A percentile compares a stretch with the other conserved stretches of the same genome.
phyloP scores from a whole-genome alignment of 768 basidiomycete genomes.

The Rhizopogon roseolus region DNA sequence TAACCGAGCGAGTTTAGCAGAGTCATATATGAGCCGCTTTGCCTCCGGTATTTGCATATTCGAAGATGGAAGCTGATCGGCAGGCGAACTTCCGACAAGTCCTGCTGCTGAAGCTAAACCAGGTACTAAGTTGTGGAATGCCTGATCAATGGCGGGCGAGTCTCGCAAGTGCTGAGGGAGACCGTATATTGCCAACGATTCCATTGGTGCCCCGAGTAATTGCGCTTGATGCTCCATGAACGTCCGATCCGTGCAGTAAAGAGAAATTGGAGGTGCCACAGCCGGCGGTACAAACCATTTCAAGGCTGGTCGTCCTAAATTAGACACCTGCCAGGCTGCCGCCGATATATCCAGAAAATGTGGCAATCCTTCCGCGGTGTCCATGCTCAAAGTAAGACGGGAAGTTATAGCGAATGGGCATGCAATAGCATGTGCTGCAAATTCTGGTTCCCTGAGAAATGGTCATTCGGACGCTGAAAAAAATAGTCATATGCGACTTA shows the following conservation, averaged over 20 bases:
- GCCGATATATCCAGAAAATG: constrained; percentile 56
- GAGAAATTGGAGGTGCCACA: constrained; percentile 77
- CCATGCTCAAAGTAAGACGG: constrained; percentile 18
- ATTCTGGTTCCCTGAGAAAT: not conserved
- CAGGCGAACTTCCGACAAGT: constrained; percentile 59
- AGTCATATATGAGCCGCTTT: constrained; percentile 92
- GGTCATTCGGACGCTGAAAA: not conserved
- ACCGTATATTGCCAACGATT: constrained; percentile 79
- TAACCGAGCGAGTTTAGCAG: constrained; percentile 89
- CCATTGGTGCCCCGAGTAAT: constrained; percentile 62
- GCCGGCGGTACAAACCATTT: constrained; percentile 85
- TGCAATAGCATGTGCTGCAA: not conserved
- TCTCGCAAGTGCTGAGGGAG: constrained; percentile 65
- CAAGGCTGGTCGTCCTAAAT: constrained; percentile 72
- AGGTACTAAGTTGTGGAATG: constrained; percentile 48
- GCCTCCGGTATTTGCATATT: constrained; percentile 92
- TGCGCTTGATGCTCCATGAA: constrained; percentile 70
- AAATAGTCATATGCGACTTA: constrained; percentile 19
- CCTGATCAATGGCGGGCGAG: constrained; percentile 43
- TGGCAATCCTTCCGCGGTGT: constrained; percentile 41
- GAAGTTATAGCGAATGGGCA: not conserved
- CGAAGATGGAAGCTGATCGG: constrained; percentile 72
- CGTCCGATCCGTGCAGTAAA: constrained; percentile 70
- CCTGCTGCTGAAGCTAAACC: constrained; percentile 64
- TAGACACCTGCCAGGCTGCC: constrained; percentile 67